A percentile compares a stretch with the other conserved stretches of the same genome.
These are phyloP conservation scores for Jackrogersella multiformis DNA, from an alignment of 495 filamentous ascomycete genomes.

Conservation along the genomic window DNA sequence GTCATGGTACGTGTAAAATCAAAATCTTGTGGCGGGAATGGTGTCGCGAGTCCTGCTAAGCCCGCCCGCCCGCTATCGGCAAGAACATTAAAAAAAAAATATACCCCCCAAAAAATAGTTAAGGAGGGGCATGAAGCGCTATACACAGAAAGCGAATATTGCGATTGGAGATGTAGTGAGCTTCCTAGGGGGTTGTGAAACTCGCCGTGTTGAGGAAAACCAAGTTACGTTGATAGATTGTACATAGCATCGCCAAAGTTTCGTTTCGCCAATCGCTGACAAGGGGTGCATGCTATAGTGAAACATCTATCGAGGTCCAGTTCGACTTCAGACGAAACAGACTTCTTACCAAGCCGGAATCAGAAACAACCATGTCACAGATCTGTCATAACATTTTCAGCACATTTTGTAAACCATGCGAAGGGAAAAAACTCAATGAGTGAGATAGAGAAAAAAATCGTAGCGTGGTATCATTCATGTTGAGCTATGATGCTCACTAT, in stretches of 20 bases:
- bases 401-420: slow-evolving; percentile 6
- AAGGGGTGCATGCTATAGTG: slow-evolving; percentile 34
- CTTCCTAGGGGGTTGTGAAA: slow-evolving; percentile 20
- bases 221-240: slow-evolving; percentile 17
- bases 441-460: slow-evolving; percentile 19
- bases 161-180: slow-evolving; percentile 31
- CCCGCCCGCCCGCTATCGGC: slow-evolving; percentile 24
- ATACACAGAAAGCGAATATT: not conserved
- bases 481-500: slow-evolving; percentile 20
- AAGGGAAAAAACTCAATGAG: slow-evolving; percentile 9
- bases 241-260: slow-evolving; percentile 16
- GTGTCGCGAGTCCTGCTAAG: slow-evolving; percentile 18
- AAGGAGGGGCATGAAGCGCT: slow-evolving; percentile 13
- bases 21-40: slow-evolving; percentile 23
- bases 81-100: not conserved
- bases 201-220: slow-evolving; percentile 27
- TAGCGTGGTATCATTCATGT: slow-evolving; percentile 40
- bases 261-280: slow-evolving; percentile 36
- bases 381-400: slow-evolving; percentile 6
- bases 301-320: slow-evolving; percentile 28
- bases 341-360: slow-evolving; percentile 13
- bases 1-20: slow-evolving; percentile 23
- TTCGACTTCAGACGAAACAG: slow-evolving; percentile 32
- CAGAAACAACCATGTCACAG: slow-evolving; percentile 18
- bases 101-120: not conserved